Conservation (phyloP, 2,329 filamentous ascomycete species). For the Cordyceps cateniannulata region DNA sequence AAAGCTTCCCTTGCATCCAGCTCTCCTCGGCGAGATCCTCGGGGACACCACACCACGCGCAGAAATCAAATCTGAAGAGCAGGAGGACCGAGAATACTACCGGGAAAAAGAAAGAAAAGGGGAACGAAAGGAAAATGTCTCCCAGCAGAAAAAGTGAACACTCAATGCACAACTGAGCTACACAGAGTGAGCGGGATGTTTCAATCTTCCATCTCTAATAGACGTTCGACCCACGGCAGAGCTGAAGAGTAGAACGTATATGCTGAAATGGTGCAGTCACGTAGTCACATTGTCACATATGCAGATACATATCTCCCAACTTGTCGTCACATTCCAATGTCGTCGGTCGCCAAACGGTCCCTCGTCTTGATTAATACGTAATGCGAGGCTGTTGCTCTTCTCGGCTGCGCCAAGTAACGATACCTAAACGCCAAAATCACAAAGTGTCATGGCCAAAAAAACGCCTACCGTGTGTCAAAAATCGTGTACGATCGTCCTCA, state of each 20-base stretch:
- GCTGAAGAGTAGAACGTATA: constrained; percentile 43
- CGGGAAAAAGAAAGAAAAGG: neutral
- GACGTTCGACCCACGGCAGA: constrained; percentile 47
- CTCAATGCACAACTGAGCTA: constrained; percentile 36
- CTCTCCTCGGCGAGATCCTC: too few species aligned
- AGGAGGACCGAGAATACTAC: neutral
- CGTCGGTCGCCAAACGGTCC: neutral
- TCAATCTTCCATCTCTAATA: constrained; percentile 49
- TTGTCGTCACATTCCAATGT: neutral
- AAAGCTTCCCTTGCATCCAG: neutral
- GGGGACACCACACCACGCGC: too few species aligned
- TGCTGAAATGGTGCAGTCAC: constrained; percentile 40
- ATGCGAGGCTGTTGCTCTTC: neutral
- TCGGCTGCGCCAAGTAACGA: neutral
- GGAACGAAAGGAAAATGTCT: constrained; percentile 24
- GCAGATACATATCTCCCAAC: neutral
- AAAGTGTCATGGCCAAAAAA: neutral
- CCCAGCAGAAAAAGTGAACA: constrained; percentile 43
- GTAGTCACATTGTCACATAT: neutral
- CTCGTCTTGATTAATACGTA: neutral
- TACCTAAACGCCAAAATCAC: neutral
- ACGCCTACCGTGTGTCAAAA: neutral
- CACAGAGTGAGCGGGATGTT: constrained; percentile 47
- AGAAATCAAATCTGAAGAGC: too few species aligned
- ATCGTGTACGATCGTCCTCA: too few species aligned